phyloP scores from a whole-genome alignment of 768 basidiomycete species.

The Pulveroboletus ravenelii region DNA sequence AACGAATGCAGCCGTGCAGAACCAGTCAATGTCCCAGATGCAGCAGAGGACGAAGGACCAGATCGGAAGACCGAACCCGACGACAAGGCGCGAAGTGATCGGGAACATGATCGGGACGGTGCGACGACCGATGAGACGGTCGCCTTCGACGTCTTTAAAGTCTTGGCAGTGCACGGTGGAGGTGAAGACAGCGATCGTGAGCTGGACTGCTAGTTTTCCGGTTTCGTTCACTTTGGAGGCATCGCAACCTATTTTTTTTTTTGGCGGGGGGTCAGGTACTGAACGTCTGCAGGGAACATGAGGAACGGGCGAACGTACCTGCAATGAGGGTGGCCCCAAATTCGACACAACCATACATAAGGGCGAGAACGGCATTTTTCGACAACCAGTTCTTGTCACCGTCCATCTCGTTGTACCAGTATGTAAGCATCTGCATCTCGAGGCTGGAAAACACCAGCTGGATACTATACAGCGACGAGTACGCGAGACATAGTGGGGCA shows the following conservation, averaged over 20 bases:
- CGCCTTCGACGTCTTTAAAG: constrained; percentile 44
- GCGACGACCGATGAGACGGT: constrained; percentile 33
- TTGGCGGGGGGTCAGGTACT: no score
- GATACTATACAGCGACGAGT: constrained; percentile 31
- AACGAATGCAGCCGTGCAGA: constrained; percentile 26
- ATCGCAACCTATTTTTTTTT: constrained; percentile 19
- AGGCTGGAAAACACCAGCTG: constrained; percentile 32
- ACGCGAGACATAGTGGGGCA: constrained; percentile 32
- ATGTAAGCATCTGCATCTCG: constrained; percentile 29
- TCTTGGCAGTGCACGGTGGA: constrained; percentile 50
- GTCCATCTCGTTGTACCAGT: constrained; percentile 37
- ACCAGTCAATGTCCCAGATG: constrained; percentile 34
- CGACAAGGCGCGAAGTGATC: constrained; percentile 30
- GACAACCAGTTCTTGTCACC: constrained; percentile 36
- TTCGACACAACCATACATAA: constrained; percentile 36
- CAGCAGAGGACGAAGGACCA: constrained; percentile 36
- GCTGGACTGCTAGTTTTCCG: constrained; percentile 28
- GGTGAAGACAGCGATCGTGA: constrained; percentile 37
- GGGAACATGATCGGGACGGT: constrained; percentile 46
- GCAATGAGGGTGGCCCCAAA: constrained; percentile 37
- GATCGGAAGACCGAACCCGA: constrained; percentile 30
- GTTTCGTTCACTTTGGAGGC: constrained; percentile 24
- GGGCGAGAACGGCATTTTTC: constrained; percentile 37
- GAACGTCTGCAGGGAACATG: no score
- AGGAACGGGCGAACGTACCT: constrained; percentile 19